Evolutionary conservation across 148 eudicot species (phyloP).

Genomic region (Tetragonia tetragonoides): DNA sequence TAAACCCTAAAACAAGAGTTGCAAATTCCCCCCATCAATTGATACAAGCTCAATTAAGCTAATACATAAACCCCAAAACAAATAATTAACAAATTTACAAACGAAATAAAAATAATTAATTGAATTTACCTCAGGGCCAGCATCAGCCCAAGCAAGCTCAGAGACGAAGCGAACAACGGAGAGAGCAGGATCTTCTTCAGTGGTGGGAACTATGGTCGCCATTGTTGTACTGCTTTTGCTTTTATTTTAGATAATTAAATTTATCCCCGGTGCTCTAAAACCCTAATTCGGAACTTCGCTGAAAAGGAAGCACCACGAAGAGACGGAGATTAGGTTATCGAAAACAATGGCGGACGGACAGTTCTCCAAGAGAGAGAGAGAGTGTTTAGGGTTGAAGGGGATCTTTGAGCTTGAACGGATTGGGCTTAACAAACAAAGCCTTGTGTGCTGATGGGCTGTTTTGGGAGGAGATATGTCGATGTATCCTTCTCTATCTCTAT

Average conservation of each 20-base stretch:
- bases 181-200: slow-evolving; percentile 82
- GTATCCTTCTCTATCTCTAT: too few relatives aligned
- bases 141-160: slow-evolving; percentile 86
- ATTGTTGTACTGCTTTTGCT: slow-evolving; percentile 26
- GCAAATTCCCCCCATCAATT: too few relatives aligned
- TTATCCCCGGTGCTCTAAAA: background rate
- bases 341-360: too few relatives aligned
- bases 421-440: too few relatives aligned
- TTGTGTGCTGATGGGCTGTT: too few relatives aligned
- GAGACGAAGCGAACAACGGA: slow-evolving; percentile 82
- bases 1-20: background rate
- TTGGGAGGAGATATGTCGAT: too few relatives aligned
- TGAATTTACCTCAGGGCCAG: slow-evolving; percentile 80
- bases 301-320: background rate
- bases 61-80: background rate
- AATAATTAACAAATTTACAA: background rate
- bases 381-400: too few relatives aligned
- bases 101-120: background rate
- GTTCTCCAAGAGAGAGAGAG: too few relatives aligned
- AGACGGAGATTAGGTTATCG: background rate
- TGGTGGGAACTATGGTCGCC: slow-evolving; percentile 88
- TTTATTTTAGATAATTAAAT: background rate
- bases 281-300: slow-evolving; percentile 10
- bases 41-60: too few relatives aligned
- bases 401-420: too few relatives aligned